phyloP scores from a whole-genome alignment of 208 protist genomes.

The Trypanosoma vivax region DNA sequence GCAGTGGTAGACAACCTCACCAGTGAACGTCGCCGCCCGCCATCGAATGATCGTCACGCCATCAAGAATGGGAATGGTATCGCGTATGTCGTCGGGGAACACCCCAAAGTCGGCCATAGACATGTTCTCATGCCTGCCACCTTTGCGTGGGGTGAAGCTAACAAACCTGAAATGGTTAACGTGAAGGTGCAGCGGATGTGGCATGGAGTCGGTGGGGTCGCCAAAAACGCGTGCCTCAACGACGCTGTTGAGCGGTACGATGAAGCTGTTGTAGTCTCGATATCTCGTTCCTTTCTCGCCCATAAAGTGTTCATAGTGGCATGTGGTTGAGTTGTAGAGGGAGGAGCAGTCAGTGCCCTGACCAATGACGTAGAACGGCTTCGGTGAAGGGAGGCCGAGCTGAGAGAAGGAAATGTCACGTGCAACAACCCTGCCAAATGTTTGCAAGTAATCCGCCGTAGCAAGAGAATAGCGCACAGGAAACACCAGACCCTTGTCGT shows the following conservation, averaged over 20 bases:
- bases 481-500: slow-evolving; percentile 21
- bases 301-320: slow-evolving; percentile 61
- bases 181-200: slow-evolving; percentile 82
- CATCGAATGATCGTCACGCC: slow-evolving; percentile 76
- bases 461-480: slow-evolving; percentile 35
- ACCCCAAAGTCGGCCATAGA: slow-evolving; percentile 69
- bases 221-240: slow-evolving; percentile 64
- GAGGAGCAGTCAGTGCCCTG: slow-evolving; percentile 62
- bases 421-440: slow-evolving; percentile 10
- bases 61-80: slow-evolving; percentile 85
- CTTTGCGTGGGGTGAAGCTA: slow-evolving; percentile 55
- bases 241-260: slow-evolving; percentile 47
- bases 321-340: slow-evolving; percentile 47
- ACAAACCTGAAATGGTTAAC: slow-evolving; percentile 84
- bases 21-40: slow-evolving; percentile 64
- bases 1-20: slow-evolving; percentile 85
- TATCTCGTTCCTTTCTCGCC: slow-evolving; percentile 24
- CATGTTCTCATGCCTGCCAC: slow-evolving; percentile 63
- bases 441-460: slow-evolving; percentile 40
- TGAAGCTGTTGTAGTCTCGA: slow-evolving; percentile 55
- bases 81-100: slow-evolving; percentile 46
- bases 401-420: slow-evolving; percentile 77
- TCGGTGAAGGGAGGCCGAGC: slow-evolving; percentile 17
- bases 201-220: slow-evolving; percentile 53
- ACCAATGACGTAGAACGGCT: slow-evolving; percentile 64